Conservation (phyloP, 129 eudicot species). For the Daucus carota region DNA sequence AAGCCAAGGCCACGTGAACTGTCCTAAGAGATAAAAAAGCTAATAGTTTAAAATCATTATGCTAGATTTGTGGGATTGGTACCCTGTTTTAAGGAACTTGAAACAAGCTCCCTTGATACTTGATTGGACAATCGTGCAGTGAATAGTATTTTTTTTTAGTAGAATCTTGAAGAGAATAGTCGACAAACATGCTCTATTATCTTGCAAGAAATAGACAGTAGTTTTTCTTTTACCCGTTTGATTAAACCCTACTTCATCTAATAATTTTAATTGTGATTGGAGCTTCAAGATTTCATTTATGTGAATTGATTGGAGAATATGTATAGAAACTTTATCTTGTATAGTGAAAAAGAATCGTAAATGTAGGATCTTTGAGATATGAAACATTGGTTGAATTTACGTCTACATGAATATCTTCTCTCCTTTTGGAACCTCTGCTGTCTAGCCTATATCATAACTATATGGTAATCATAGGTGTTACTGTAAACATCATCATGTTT, state of each 20-base stretch:
- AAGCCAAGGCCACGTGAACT: neutral
- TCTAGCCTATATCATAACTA: neutral
- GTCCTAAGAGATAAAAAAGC: neutral
- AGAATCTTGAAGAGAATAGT: neutral
- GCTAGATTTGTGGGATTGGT: neutral
- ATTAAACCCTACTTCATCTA: neutral
- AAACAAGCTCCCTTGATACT: neutral
- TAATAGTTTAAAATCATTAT: neutral
- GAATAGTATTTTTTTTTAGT: neutral
- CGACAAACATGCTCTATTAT: neutral
- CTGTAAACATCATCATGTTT: neutral
- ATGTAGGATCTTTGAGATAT: neutral
- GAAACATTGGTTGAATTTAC: neutral
- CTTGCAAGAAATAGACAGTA: neutral
- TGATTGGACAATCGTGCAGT: neutral
- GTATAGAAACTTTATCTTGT: neutral
- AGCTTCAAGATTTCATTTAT: neutral
- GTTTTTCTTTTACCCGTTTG: neutral
- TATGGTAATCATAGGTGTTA: neutral
- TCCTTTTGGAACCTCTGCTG: neutral
- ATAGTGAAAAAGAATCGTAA: neutral
- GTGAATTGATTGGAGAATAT: neutral
- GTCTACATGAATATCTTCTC: neutral
- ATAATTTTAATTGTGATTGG: neutral
- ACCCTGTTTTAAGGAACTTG: neutral